Evolutionary conservation across 495 filamentous ascomycete species (phyloP), one percentile per base, ranked within the genome.

Genomic region (Neurospora pannonica): DNA sequence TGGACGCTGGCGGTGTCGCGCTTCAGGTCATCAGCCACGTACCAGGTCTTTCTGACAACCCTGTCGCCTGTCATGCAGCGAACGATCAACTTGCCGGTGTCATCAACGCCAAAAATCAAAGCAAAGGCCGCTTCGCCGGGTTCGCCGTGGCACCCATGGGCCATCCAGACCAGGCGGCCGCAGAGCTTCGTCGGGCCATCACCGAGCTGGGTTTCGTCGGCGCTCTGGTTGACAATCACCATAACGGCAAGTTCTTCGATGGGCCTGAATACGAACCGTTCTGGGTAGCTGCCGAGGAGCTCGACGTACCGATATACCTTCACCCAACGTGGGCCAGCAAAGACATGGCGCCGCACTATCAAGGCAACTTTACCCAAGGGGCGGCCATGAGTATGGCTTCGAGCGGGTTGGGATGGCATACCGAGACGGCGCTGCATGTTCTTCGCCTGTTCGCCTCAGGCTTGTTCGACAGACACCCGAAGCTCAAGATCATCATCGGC

Each of bases 401-500:
- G 1, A 78, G 79, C 21, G 85, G 82, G 0, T 87, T 84, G 79
- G 82, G 82, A 19, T 86, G 84, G 84, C 84, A 86, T 54, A 73
- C 81, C 4, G 86, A 90, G 2, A 84, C 83, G 0, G 89, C 82
- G 0, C 73, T 88, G 37, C 80, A 81, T 71, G 71, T 83, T 10
- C 71, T 83, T n/a, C 75, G 79, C 28, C 77, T 84, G 15, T 82
- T 76, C 71, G 77, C 78, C 0, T 79, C 78, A 3, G 83, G 81
- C 24, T 36, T 83, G 10, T 92, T 89, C 74, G 86, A 88, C 76
- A 79, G 82, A 4, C 85, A 82, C 71, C 87, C 90, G 0, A 83
- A 83, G 34, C 79, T 92, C 40, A 89, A 92, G 77, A 81, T 92
- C 38, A 86, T 92, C 71, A 79, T 92, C n/a, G 90, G 90, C 4